phyloP scores from a whole-genome alignment of 148 eudicot genomes.

The Rhododendron ovatum region DNA sequence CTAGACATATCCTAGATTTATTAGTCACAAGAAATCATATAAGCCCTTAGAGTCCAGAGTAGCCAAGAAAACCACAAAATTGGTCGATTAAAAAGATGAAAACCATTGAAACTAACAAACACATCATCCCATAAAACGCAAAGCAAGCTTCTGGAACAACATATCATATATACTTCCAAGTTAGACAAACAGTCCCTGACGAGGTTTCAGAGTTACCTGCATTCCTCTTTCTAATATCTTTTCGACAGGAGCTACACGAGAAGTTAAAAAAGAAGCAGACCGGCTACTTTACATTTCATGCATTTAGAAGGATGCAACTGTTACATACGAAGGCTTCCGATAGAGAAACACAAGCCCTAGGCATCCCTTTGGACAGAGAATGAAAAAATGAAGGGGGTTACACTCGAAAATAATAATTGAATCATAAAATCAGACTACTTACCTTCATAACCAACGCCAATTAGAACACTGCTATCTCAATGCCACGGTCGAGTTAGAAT shows the following conservation, averaged over 20 bases:
- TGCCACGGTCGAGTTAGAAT: conserved; percentile 21
- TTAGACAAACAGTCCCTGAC: neutral
- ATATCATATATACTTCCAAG: neutral
- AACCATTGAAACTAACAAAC: neutral
- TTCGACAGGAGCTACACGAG: neutral
- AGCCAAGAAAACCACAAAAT: neutral
- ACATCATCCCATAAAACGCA: neutral
- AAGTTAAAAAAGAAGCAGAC: neutral
- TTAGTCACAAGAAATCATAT: neutral
- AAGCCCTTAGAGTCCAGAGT: neutral
- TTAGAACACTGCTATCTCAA: conserved; percentile 35
- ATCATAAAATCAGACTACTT: conserved; percentile 3
- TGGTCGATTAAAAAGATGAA: neutral
- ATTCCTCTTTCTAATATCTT: neutral
- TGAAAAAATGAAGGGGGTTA: neutral
- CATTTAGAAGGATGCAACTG: conserved; percentile 10
- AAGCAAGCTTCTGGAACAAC: neutral
- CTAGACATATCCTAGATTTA: neutral
- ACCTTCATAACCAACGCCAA: conserved; percentile 18
- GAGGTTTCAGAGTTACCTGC: neutral
- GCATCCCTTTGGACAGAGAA: conserved; percentile 21
- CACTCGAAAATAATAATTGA: conserved; percentile 31
- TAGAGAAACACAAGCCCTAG: conserved; percentile 4
- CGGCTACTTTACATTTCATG: neutral
- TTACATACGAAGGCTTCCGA: conserved; percentile 27